Evolutionary conservation across 2,329 filamentous ascomycete species (phyloP), one percentile per base, ranked within the genome.

Genomic region (Thelonectria rubi): DNA sequence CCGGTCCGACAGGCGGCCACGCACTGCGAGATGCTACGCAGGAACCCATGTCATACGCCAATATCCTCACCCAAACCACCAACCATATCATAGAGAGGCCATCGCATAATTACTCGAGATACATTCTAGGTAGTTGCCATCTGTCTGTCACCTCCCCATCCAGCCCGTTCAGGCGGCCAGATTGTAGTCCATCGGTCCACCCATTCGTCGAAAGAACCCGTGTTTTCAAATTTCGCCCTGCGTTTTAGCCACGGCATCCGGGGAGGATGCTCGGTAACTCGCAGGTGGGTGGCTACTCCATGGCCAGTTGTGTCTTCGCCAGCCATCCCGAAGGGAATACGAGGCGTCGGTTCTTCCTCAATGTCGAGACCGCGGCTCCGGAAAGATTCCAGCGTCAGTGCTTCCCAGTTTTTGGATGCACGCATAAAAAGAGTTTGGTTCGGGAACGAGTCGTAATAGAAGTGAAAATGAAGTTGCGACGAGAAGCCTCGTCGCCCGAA

Each of bases 31-130:
- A 65, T 60, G 62, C 51, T 69, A 72, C 68, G 65, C 68, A 70
- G 54, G 10, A 58, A 49, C 58, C 32, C 34, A 54, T 49, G 37
- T 63, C 65, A 62, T 71, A 65, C 69, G 63, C 62, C 65, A 45
- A 54, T 58, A 56, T 58, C 65, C 64, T 72, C 68, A 70, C 64
- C 65, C 67, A 65, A 32, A 64, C 66, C 65, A 60, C 68, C 68
- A 63, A 55, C 68, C 69, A 56, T 69, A 59, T 72, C 66, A 64
- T 69, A 51, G 62, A 64, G 9, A 67, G 66, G 40, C 68, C 69
- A 60, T 72, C 69, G 65, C 53, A 72, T 72, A 66, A 69, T 68
- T 70, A 72, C 68, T 72, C 70, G 62, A 71, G 58, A 71, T 72
- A 72, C 70, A 72, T 69, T 72, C 70, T 72, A 72, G 68, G 63